Conservation (phyloP, 306 rosid genomes). For the Medicago arabica region DNA sequence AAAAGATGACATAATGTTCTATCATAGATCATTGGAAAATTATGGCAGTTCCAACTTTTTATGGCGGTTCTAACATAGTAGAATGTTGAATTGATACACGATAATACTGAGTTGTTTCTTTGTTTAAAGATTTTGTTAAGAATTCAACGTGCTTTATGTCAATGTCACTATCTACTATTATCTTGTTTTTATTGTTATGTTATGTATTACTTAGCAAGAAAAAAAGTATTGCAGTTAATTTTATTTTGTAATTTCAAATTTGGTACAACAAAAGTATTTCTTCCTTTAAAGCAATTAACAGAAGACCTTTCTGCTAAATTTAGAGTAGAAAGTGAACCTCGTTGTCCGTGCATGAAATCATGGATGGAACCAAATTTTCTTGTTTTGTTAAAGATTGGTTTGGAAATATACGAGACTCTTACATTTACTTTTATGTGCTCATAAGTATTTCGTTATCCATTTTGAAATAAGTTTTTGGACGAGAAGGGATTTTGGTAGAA, state of each 20-base stretch:
- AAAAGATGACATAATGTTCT: neutral
- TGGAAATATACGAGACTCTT: slow-evolving; percentile 9
- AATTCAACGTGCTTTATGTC: slow-evolving; percentile 25
- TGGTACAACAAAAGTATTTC: slow-evolving; percentile 2
- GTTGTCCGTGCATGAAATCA: slow-evolving; percentile 20
- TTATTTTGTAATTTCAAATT: neutral
- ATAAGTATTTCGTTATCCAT: neutral
- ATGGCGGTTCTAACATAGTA: too few species aligned
- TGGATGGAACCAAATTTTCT: slow-evolving; percentile 19
- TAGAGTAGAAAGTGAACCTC: slow-evolving; percentile 13
- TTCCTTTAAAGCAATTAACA: slow-evolving; percentile 12
- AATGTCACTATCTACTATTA: slow-evolving; percentile 3
- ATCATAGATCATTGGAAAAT: neutral
- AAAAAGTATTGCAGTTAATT: neutral
- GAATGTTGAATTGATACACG: neutral
- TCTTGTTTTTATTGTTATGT: slow-evolving; percentile 2
- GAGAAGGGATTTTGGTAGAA: slow-evolving; percentile 1
- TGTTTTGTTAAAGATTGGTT: neutral
- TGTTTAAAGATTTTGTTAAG: slow-evolving; percentile 17
- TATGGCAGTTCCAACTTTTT: neutral
- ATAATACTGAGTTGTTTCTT: slow-evolving; percentile 18
- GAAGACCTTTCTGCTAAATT: slow-evolving; percentile 12
- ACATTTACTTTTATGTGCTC: slow-evolving; percentile 9
- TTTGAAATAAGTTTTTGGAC: slow-evolving; percentile 8
- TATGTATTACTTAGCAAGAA: neutral